Conservation (phyloP, 2,329 filamentous ascomycete species). For the Orbilia blumenaviensis region DNA sequence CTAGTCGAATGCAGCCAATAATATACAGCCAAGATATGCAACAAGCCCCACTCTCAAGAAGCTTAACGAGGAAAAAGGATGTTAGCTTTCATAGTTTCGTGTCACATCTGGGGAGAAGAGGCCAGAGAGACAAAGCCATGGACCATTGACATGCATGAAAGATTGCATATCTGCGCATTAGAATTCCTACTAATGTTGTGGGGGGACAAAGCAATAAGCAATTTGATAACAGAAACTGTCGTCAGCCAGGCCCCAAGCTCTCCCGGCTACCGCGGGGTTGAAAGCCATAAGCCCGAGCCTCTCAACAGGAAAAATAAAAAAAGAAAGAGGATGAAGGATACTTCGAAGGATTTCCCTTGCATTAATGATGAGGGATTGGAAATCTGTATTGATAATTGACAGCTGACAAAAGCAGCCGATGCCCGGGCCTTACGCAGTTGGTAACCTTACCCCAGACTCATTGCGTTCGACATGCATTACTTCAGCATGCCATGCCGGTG, state of each 20-base stretch:
- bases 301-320: slow-evolving; percentile 41
- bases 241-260: slow-evolving; percentile 20
- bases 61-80: slow-evolving; percentile 53
- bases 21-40: slow-evolving; percentile 39
- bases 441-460: slow-evolving; percentile 5
- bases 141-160: slow-evolving; percentile 52
- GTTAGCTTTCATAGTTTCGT: slow-evolving; percentile 29
- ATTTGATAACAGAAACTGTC: slow-evolving; percentile 33
- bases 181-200: slow-evolving; percentile 19
- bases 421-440: no score
- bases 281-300: slow-evolving; percentile 28
- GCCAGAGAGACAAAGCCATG: slow-evolving; percentile 37
- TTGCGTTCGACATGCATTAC: neutral
- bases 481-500: slow-evolving; percentile 1
- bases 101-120: slow-evolving; percentile 48
- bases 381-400: slow-evolving; percentile 49
- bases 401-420: slow-evolving; percentile 42
- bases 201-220: slow-evolving; percentile 48
- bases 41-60: slow-evolving; percentile 44
- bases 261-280: slow-evolving; percentile 50
- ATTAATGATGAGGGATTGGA: slow-evolving; percentile 39
- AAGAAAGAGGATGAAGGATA: no score
- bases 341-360: slow-evolving; percentile 34
- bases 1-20: slow-evolving; percentile 38
- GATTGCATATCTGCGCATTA: slow-evolving; percentile 49